A percentile compares a stretch with the other conserved stretches of the same genome.
phyloP scores from a whole-genome alignment of 768 basidiomycete species.

The Nevesoporus exiguus region DNA sequence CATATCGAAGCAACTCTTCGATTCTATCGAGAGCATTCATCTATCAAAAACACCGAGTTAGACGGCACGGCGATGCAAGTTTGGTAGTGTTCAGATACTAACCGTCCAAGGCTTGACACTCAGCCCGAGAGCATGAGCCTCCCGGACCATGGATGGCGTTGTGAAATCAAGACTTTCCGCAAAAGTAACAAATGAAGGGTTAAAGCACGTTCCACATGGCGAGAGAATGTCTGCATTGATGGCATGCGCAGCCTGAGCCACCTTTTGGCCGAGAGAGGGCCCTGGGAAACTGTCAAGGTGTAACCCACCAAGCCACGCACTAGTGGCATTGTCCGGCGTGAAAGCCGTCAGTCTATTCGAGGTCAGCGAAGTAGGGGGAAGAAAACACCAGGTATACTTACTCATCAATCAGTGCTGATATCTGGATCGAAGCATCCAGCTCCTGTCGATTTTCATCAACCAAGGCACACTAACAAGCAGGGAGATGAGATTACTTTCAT shows the following conservation, averaged over 20 bases:
- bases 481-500: constrained; percentile 52
- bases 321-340: constrained; percentile 41
- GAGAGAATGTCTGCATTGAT: constrained; percentile 67
- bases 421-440: constrained; percentile 53
- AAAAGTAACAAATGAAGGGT: constrained; percentile 42
- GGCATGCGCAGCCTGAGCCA: constrained; percentile 65
- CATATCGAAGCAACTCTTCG: constrained; percentile 56
- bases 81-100: constrained; percentile 18
- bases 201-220: constrained; percentile 44
- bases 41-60: constrained; percentile 32
- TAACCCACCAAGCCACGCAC: constrained; percentile 69
- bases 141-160: constrained; percentile 63
- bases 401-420: constrained; percentile 66
- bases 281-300: constrained; percentile 63
- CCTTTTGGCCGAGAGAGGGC: constrained; percentile 49
- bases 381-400: constrained; percentile 30
- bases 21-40: constrained; percentile 59
- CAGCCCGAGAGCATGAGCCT: constrained; percentile 61
- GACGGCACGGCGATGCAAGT: neutral
- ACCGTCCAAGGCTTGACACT: constrained; percentile 75
- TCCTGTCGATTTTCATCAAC: constrained; percentile 33
- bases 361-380: neutral
- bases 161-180: constrained; percentile 53
- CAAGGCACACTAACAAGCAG: neutral
- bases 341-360: constrained; percentile 38